Evolutionary conservation across 352 stramenopile genomes (phyloP).

Genomic region (Phytophthora sp.): DNA sequence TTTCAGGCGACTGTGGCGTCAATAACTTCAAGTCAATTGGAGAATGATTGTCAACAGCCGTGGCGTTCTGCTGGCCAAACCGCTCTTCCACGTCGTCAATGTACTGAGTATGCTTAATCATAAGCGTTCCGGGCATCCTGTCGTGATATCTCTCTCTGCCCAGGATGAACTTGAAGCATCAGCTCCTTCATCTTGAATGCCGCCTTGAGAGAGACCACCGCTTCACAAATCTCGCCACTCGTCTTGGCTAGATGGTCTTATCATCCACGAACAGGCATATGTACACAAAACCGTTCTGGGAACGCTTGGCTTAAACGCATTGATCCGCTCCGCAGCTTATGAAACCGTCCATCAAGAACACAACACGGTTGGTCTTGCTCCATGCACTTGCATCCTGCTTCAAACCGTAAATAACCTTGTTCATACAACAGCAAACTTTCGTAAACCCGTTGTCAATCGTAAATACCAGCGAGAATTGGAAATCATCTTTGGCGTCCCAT

Average conservation of each 20-base stretch:
- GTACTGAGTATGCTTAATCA: slow-evolving; percentile 31
- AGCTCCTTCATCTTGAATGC: no score
- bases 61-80: slow-evolving; percentile 21
- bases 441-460: no score
- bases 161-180: no score
- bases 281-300: not conserved
- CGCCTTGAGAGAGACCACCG: no score
- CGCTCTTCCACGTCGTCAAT: slow-evolving; percentile 18
- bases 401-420: not conserved
- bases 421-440: no score
- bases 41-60: slow-evolving; percentile 14
- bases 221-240: not conserved
- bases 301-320: not conserved
- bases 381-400: not conserved
- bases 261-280: not conserved
- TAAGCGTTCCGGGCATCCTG: no score
- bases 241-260: not conserved
- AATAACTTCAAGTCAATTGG: no score
- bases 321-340: not conserved
- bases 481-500: no score
- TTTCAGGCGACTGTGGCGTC: no score
- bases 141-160: no score
- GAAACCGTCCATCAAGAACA: not conserved
- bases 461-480: no score
- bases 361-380: not conserved